Evolutionary conservation across 2,329 filamentous ascomycete genomes (phyloP).

Genomic region (Paecilomyces sp.): DNA sequence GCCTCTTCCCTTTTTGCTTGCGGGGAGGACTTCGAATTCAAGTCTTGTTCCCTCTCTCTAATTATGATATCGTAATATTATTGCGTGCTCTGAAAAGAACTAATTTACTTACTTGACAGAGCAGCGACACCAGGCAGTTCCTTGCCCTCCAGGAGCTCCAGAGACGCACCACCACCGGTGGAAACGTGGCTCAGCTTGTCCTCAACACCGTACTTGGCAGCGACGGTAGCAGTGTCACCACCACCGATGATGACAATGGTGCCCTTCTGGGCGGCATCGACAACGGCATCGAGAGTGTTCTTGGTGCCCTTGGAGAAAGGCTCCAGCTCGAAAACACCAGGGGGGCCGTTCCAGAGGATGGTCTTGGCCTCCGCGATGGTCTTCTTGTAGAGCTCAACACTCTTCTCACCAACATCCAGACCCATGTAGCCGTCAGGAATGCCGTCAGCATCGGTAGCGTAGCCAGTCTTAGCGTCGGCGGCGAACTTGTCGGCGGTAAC

Average conservation of each 20-base stretch:
- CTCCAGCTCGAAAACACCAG: conserved; percentile 96
- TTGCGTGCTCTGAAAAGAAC: background rate
- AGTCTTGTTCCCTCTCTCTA: background rate
- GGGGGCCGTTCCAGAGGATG: conserved; percentile 97
- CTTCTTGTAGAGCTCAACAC: conserved; percentile 77
- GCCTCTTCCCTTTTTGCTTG: background rate
- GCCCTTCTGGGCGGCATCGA: conserved; percentile 69
- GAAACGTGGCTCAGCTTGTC: conserved; percentile 97
- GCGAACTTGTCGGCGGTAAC: conserved; percentile 93
- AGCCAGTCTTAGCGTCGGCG: conserved; percentile 71
- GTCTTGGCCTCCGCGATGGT: conserved; percentile 86
- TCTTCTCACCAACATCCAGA: conserved; percentile 88
- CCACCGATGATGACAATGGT: conserved; percentile 98
- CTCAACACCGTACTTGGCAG: conserved; percentile 94
- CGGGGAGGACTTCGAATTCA: background rate
- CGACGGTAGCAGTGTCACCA: conserved; percentile 95
- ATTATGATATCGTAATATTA: background rate
- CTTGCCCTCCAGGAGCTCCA: conserved; percentile 98
- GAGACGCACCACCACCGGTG: conserved; percentile 87
- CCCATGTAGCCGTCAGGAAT: conserved; percentile 98
- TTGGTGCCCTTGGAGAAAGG: conserved; percentile 91
- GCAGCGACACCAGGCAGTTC: conserved; percentile 88
- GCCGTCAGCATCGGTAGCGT: conserved; percentile 76
- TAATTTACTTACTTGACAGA: conserved; percentile 64
- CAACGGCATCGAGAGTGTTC: conserved; percentile 80